phyloP scores from a whole-genome alignment of 805 yeast species.

The Lachancea mirantina region DNA sequence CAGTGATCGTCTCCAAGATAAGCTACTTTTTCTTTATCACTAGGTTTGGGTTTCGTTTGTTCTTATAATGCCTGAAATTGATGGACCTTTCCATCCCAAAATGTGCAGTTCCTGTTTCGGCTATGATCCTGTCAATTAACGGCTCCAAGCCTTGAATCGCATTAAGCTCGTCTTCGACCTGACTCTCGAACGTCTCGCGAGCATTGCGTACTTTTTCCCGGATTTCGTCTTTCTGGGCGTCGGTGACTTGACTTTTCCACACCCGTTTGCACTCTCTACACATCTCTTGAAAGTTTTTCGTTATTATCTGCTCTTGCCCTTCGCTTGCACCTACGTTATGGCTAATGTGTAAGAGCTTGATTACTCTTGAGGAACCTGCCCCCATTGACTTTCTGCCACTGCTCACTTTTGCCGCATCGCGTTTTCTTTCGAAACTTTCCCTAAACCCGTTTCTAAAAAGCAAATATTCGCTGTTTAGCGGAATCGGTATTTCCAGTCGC shows the following conservation, averaged over 20 bases:
- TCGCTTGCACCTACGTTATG: too few relatives aligned
- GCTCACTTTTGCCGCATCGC: not conserved
- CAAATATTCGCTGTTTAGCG: constrained; percentile 21
- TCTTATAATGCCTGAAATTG: too few relatives aligned
- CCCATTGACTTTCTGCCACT: too few relatives aligned
- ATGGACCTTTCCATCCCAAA: too few relatives aligned
- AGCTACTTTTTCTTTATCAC: not conserved
- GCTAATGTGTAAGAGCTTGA: too few relatives aligned
- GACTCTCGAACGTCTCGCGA: constrained; percentile 10
- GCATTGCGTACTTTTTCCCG: constrained; percentile 12
- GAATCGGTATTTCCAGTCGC: constrained; percentile 18
- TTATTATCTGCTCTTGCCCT: constrained; percentile 3
- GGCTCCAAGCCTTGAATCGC: constrained; percentile 11
- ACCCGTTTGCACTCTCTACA: constrained; percentile 21
- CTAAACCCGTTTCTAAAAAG: constrained; percentile 21
- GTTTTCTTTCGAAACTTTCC: constrained; percentile 12
- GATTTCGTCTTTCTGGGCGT: constrained; percentile 14
- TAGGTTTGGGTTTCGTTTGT: too few relatives aligned
- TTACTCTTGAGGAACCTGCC: constrained; percentile 1
- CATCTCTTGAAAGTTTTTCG: constrained; percentile 18
- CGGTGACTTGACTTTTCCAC: constrained; percentile 19
- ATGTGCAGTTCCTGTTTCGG: too few relatives aligned
- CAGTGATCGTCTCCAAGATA: not conserved
- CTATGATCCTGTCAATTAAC: too few relatives aligned
- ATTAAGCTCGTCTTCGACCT: constrained; percentile 12